Base-by-base conservation (phyloP, 345 rosid species). In the Populus deltoides region DNA sequence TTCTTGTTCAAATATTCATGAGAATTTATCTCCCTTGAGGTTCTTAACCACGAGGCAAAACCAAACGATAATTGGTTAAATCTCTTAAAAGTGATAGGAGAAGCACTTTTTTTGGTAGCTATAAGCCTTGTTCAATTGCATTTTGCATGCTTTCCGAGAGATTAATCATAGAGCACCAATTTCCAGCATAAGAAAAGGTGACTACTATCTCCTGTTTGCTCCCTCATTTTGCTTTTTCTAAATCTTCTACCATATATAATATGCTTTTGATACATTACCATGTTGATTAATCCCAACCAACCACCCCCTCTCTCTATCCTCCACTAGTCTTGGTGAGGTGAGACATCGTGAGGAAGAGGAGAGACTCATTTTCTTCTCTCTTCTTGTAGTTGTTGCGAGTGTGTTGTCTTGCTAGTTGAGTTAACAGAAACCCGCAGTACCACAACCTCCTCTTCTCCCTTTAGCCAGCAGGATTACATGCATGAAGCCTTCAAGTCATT, bases 211-310 rank as follows among this genome's bases (percentile, higher is more conserved):
- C 51, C 71, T 36, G 16, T 41, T 33, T 65, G 53, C 70, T 51
- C 62, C 38, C 38, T 72, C 69, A 17, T 25, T 63, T 11, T 18
- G 7, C 17, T 57, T 68, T 73, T 38, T 22, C 74, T 72, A 80
- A 82, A 62, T 15, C 76, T 39, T 66, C 73, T 25, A 81, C 86
- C 36, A 33, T 3, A 33, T 80, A 83, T 81, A 62, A 66, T 77
- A 73, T 78, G 80, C 82, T 73, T 78, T 79, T 84, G 79, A 85
- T 84, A 35, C 75, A 86, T 83, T 86, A 70, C 85, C 74, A 82
- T 72, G 83, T 83, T 89, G 90, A 89, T 88, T 86, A 81, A 84
- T 80, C 73, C 79, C 85, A 79, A 57, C 83, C 72, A 78, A 61
- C 84, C 62, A 79, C 80, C 72, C 62, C 22, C 57, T 68, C 75